Evolutionary conservation across 2,329 filamentous ascomycete species (phyloP).

Genomic region (Nannizzia gypsea): DNA sequence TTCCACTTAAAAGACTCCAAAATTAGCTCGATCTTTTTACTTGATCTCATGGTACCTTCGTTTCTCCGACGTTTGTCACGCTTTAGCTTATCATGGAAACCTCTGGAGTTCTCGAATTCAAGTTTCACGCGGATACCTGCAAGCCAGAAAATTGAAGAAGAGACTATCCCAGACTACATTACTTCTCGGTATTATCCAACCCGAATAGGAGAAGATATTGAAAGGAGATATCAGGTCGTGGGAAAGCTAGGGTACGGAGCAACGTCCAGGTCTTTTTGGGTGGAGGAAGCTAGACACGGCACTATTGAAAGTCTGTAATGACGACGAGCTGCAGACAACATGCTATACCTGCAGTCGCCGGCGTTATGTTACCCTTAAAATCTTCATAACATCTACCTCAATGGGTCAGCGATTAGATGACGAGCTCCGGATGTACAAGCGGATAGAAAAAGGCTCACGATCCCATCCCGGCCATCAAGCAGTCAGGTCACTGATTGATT

Average conservation of each 20-base stretch:
- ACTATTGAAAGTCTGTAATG: not conserved
- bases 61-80: conserved; percentile 18
- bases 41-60: not conserved
- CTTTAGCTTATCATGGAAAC: conserved; percentile 20
- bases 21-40: too few relatives aligned
- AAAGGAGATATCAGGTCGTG: conserved; percentile 24
- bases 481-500: conserved; percentile 22
- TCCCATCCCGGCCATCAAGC: conserved; percentile 22
- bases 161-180: conserved; percentile 20
- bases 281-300: conserved; percentile 2
- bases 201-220: conserved; percentile 22
- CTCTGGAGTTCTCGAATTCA: conserved; percentile 24
- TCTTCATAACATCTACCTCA: conserved; percentile 21
- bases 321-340: not conserved
- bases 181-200: conserved; percentile 22
- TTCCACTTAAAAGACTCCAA: too few relatives aligned
- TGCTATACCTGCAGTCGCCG: conserved; percentile 15
- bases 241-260: conserved; percentile 29
- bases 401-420: conserved; percentile 23
- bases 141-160: conserved; percentile 23
- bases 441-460: conserved; percentile 21
- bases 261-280: conserved; percentile 18
- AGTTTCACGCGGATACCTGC: conserved; percentile 19
- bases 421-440: conserved; percentile 36
- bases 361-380: conserved; percentile 24